A percentile compares a stretch with the other conserved stretches of the same genome.
Conservation (phyloP, 2,329 filamentous ascomycete genomes). For the Xylaria sp. region DNA sequence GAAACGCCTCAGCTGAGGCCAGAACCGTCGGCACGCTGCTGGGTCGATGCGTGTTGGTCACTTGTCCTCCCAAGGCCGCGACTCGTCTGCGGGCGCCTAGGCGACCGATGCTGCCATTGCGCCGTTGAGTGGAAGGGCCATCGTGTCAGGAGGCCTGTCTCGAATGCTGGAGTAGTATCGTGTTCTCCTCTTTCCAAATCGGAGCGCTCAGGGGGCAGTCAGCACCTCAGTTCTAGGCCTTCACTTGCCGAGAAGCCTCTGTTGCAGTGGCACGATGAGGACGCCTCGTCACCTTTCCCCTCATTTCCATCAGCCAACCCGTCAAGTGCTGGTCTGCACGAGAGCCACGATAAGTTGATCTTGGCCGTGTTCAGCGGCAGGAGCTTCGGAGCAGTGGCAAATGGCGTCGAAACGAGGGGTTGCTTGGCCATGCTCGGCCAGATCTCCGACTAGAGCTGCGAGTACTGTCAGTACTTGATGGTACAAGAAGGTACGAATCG, state of each 20-base stretch:
- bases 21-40: constrained; percentile 5
- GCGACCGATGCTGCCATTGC: constrained; percentile 27
- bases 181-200: constrained; percentile 23
- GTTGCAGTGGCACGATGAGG: constrained; percentile 16
- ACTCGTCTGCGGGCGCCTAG: constrained; percentile 15
- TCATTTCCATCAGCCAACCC: constrained; percentile 13
- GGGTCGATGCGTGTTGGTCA: constrained; percentile 12
- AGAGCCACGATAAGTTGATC: constrained; percentile 16
- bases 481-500: constrained; percentile 13
- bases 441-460: constrained; percentile 1
- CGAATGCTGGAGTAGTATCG: constrained; percentile 12
- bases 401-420: constrained; percentile 5
- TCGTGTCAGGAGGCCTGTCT: constrained; percentile 20
- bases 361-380: constrained; percentile 9
- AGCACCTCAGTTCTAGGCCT: constrained; percentile 24
- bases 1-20: constrained; percentile 21
- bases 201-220: constrained; percentile 14
- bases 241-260: constrained; percentile 21
- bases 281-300: constrained; percentile 18
- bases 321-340: constrained; percentile 15
- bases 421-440: constrained; percentile 5
- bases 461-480: constrained; percentile 7
- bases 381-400: constrained; percentile 13
- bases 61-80: constrained; percentile 9
- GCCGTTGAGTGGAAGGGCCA: constrained; percentile 21